A percentile compares a stretch with the other conserved stretches of the same genome.
phyloP scores from a whole-genome alignment of 108 stramenopile genomes.

The Seminavis robusta region DNA sequence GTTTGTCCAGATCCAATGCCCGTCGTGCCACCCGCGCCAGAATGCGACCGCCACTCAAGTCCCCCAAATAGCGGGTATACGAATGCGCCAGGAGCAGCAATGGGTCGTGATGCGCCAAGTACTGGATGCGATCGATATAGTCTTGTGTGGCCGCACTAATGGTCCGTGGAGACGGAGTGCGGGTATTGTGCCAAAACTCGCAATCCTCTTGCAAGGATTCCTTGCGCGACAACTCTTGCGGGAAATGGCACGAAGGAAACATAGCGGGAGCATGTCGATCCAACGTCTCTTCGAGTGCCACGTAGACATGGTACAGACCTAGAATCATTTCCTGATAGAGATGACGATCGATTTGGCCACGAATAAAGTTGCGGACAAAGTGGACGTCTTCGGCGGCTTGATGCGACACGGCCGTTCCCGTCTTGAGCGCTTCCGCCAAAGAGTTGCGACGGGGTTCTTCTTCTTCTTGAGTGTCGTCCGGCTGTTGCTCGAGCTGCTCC shows the following conservation, averaged over 20 bases:
- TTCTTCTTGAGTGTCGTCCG: background rate
- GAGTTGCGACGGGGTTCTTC: conserved; percentile 7
- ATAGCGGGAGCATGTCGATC: conserved; percentile 52
- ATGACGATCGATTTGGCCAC: conserved; percentile 71
- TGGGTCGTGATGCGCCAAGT: conserved; percentile 52
- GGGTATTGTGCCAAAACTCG: conserved; percentile 67
- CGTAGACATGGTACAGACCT: conserved; percentile 71
- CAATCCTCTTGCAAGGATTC: conserved; percentile 63
- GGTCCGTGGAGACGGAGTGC: conserved; percentile 9
- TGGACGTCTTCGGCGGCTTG: conserved; percentile 85
- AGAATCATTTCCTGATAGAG: conserved; percentile 59
- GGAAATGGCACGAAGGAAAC: conserved; percentile 73
- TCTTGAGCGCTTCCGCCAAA: conserved; percentile 72
- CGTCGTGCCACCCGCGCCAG: conserved; percentile 68
- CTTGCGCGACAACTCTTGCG: conserved; percentile 57
- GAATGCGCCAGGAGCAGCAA: conserved; percentile 80
- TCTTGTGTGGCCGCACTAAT: conserved; percentile 72
- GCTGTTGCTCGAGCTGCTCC: background rate
- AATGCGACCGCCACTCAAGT: conserved; percentile 82
- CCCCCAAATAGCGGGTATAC: conserved; percentile 90
- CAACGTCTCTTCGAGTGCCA: conserved; percentile 55
- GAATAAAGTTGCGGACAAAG: conserved; percentile 85
- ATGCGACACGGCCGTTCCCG: conserved; percentile 77
- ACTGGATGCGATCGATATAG: conserved; percentile 64
- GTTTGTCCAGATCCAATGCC: conserved; percentile 49